These are phyloP conservation scores for Russula foetens DNA, from an alignment of 768 basidiomycete species.

Conservation along the genomic window DNA sequence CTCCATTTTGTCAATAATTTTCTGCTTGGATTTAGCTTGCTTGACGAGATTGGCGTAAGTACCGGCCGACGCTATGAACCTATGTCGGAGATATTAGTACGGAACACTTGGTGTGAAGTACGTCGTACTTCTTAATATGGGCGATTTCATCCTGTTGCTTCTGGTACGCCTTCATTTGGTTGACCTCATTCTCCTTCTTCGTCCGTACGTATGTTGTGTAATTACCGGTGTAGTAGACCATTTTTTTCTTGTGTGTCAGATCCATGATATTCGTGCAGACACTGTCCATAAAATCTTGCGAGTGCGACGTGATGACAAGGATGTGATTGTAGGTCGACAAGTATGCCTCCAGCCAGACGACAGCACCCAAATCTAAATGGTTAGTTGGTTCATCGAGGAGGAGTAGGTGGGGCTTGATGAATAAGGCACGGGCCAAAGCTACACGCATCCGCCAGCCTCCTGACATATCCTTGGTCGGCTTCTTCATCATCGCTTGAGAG, in stretches of 20 bases:
- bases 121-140: slow-evolving; percentile 89
- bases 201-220: slow-evolving; percentile 97
- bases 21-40: slow-evolving; percentile 99
- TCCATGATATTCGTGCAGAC: slow-evolving; percentile 99
- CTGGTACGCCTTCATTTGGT: slow-evolving; percentile 98
- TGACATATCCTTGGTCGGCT: slow-evolving; percentile 96
- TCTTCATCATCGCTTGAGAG: slow-evolving; percentile 83
- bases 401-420: slow-evolving; percentile 92
- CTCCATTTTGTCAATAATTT: slow-evolving; percentile 99
- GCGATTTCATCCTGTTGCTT: slow-evolving; percentile 99
- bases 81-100: slow-evolving; percentile 22
- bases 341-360: slow-evolving; percentile 98
- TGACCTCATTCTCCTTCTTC: slow-evolving; percentile 95
- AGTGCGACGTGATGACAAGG: slow-evolving; percentile 94
- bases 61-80: slow-evolving; percentile 99
- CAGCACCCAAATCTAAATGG: slow-evolving; percentile 93
- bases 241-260: slow-evolving; percentile 83
- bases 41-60: slow-evolving; percentile 98
- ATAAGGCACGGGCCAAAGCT: slow-evolving; percentile 89
- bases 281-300: slow-evolving; percentile 98
- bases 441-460: slow-evolving; percentile 99
- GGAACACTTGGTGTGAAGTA: neutral
- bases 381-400: slow-evolving; percentile 91
- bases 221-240: slow-evolving; percentile 93
- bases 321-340: slow-evolving; percentile 98